Evolutionary conservation across 768 basidiomycete species (phyloP), one percentile per base, ranked within the genome.

Genomic region (Russula virescens): DNA sequence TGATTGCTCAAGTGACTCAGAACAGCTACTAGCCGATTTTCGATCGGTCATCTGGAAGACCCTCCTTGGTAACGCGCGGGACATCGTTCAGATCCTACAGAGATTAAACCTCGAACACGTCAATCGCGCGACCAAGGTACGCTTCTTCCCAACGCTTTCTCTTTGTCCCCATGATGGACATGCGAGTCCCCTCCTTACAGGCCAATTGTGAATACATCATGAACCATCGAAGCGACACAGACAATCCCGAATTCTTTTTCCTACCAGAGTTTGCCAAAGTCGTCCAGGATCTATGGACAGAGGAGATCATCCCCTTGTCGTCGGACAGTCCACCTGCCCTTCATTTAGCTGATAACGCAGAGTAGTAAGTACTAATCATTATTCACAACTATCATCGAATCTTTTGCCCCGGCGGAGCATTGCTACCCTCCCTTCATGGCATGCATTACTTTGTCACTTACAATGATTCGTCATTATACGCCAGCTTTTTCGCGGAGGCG

Each of bases 401-500:
- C 14, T 40, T 40, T 40, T 31, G 23, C 35, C 23, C 16, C 31
- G 31, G 31, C 31, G 31, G 31, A 31, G 31, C 31, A 4, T 31
- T 31, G 31, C 31, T 8, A 31, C 31, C 3, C n/a, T n/a, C n/a
- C 31, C 31, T 31, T 31, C 31, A 31, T 3, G 31, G 5, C 31
- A 31, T 4, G 31, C 5, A 47, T 6, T 8, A 31, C 31, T 31
- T 25, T 13, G 7, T 9, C 38, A 16, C 38, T 2, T 40, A 13
- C 16, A 16, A 3, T 31, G 8, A 31, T 31, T 31, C 5, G 31
- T 31, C 8, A 8, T 8, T 31, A 8, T 31, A 21, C 23, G 26
- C 5, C 64, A 94, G 91, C 73, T 98, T 98, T 76, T 94, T 97
- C 75, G 79, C 80, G 10, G 84, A 93, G 58, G 87, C 92, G 6